Conservation (phyloP, 2,329 filamentous ascomycete species). For the Phaeoacremonium minimum region DNA sequence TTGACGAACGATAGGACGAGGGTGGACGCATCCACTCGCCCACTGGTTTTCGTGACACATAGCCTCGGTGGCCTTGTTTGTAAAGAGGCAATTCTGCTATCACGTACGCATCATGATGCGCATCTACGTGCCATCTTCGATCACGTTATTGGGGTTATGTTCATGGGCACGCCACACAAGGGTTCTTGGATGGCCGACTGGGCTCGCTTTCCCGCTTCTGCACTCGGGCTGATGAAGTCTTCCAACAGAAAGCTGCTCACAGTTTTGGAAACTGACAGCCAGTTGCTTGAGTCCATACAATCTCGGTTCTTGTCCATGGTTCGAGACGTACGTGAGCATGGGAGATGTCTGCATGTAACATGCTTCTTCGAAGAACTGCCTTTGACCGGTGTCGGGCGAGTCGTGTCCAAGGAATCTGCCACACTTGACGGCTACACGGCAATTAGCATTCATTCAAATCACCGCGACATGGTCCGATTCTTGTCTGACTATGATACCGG, state of each 20-base stretch:
- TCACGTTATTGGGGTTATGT: slow-evolving; percentile 21
- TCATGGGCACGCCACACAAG: slow-evolving; percentile 32
- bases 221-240: slow-evolving; percentile 22
- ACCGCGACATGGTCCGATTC: background rate
- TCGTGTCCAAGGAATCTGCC: slow-evolving; percentile 6
- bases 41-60: slow-evolving; percentile 30
- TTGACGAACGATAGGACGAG: slow-evolving; percentile 16
- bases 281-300: slow-evolving; percentile 18
- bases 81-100: slow-evolving; percentile 27
- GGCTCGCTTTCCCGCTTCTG: slow-evolving; percentile 20
- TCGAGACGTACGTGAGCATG: slow-evolving; percentile 9
- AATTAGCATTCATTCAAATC: background rate
- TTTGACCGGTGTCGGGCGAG: slow-evolving; percentile 12
- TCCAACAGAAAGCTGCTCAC: slow-evolving; percentile 23
- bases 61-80: slow-evolving; percentile 34
- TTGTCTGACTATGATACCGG: background rate
- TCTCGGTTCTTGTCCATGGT: slow-evolving; percentile 20
- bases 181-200: slow-evolving; percentile 24
- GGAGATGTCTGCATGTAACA: slow-evolving; percentile 16
- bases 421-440: background rate
- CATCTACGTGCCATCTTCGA: slow-evolving; percentile 23
- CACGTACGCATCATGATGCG: slow-evolving; percentile 20
- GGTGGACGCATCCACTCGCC: slow-evolving; percentile 14
- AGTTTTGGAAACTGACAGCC: slow-evolving; percentile 18
- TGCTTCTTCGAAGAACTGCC: slow-evolving; percentile 31